These are phyloP conservation scores for Cryptococcus depauperatus DNA, from an alignment of 1,284 basidiomycete genomes.

Conservation along the genomic window DNA sequence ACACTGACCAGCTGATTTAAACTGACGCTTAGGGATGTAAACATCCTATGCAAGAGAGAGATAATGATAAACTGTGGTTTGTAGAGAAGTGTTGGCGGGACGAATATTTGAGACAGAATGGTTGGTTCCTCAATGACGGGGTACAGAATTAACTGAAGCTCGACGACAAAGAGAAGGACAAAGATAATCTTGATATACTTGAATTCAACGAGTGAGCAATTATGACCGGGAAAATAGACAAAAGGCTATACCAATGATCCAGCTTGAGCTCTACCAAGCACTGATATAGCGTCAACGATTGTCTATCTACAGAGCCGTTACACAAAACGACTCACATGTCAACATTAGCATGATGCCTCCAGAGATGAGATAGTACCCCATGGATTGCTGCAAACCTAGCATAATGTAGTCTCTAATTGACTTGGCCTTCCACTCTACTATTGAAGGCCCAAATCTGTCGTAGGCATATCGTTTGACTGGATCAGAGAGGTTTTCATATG, in stretches of 20 bases:
- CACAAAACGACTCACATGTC: constrained; percentile 10
- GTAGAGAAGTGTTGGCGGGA: constrained; percentile 1
- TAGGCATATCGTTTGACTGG: constrained; percentile 76
- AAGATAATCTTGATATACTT: constrained; percentile 70
- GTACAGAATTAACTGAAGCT: constrained; percentile 28
- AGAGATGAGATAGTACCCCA: constrained; percentile 65
- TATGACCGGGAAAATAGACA: constrained; percentile 1
- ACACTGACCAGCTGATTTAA: constrained; percentile 33
- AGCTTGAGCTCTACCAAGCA: constrained; percentile 54
- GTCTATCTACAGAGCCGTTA: neutral
- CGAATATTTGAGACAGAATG: constrained; percentile 5
- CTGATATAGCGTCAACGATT: constrained; percentile 46
- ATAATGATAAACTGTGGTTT: constrained; percentile 29
- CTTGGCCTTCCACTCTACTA: constrained; percentile 53
- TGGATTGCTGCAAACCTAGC: constrained; percentile 58
- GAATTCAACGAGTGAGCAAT: neutral
- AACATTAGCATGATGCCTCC: constrained; percentile 54
- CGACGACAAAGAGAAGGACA: constrained; percentile 53
- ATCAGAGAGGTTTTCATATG: constrained; percentile 71
- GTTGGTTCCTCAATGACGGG: constrained; percentile 13
- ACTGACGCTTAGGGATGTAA: constrained; percentile 25
- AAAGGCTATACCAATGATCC: constrained; percentile 63
- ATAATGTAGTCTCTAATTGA: constrained; percentile 54
- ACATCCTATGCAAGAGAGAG: constrained; percentile 22
- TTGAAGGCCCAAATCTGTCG: constrained; percentile 71